phyloP scores from a whole-genome alignment of 1,284 basidiomycete species.

The Sparassis latifolia region DNA sequence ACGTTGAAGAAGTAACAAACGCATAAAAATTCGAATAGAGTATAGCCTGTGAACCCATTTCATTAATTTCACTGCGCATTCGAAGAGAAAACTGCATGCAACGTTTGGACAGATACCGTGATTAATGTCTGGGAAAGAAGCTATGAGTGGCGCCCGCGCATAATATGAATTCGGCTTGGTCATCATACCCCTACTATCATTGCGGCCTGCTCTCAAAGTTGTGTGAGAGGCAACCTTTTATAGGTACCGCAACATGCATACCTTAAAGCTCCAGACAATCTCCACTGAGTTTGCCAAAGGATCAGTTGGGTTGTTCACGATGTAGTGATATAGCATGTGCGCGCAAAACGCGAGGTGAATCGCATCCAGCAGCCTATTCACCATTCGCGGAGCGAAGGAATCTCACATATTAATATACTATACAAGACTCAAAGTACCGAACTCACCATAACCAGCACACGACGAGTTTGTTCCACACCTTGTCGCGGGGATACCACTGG shows the following conservation, averaged over 20 bases:
- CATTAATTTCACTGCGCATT: not conserved
- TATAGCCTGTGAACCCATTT: not conserved
- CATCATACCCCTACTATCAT: not conserved
- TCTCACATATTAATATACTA: not conserved
- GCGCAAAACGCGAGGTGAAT: slow-evolving; percentile 1
- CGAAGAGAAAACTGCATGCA: not conserved
- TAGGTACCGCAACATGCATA: not conserved
- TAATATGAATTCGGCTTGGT: not conserved
- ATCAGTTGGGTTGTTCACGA: slow-evolving; percentile 3
- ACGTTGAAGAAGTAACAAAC: not conserved
- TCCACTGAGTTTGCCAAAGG: not conserved
- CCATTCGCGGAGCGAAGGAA: not conserved
- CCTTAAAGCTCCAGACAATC: not conserved
- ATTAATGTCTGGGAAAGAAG: not conserved
- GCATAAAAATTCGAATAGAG: not conserved
- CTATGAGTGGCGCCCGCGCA: too few relatives aligned
- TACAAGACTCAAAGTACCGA: not conserved
- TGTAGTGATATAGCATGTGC: slow-evolving; percentile 4
- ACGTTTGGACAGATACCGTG: not conserved
- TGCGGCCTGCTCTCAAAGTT: not conserved
- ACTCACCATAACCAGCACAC: not conserved
- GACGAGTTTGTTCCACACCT: not conserved
- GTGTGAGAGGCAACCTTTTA: not conserved
- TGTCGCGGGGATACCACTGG: not conserved
- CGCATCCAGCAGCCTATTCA: slow-evolving; percentile 4